phyloP scores from a whole-genome alignment of 352 stramenopile genomes.

The Hyaloperonospora brassicae region DNA sequence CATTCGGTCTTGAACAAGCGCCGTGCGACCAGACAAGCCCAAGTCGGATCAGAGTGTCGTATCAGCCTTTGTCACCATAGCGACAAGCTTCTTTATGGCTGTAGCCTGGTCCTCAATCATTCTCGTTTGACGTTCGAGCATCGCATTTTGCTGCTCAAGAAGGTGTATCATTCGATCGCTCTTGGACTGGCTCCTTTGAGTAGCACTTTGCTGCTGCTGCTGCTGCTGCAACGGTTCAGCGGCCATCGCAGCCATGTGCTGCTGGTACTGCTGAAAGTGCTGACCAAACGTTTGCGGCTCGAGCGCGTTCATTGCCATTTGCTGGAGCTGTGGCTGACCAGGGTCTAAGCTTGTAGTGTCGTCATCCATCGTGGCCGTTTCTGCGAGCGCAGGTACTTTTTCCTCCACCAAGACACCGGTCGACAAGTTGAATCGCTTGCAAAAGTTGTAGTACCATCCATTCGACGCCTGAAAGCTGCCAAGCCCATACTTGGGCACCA shows the following conservation, averaged over 20 bases:
- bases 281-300: conserved; percentile 19
- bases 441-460: conserved; percentile 53
- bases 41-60: conserved; percentile 6
- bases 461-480: conserved; percentile 40
- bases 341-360: conserved; percentile 9
- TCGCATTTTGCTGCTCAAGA: conserved; percentile 27
- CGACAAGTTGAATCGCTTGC: conserved; percentile 32
- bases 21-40: background rate
- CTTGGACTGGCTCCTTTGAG: conserved; percentile 9
- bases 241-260: conserved; percentile 17
- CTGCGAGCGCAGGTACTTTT: conserved; percentile 2
- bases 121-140: conserved; percentile 33
- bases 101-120: conserved; percentile 32
- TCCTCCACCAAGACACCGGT: conserved; percentile 27
- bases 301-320: conserved; percentile 13
- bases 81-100: conserved; percentile 29
- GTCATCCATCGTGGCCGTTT: conserved; percentile 1
- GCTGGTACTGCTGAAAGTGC: conserved; percentile 27
- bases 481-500: conserved; percentile 40
- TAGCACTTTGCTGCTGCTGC: conserved; percentile 6
- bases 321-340: conserved; percentile 12
- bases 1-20: too few relatives aligned
- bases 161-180: conserved; percentile 32
- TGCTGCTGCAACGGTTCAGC: conserved; percentile 11
- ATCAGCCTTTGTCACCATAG: conserved; percentile 12